phyloP scores from a whole-genome alignment of 2,329 filamentous ascomycete genomes.

The Fusarium sterilihyphosum region DNA sequence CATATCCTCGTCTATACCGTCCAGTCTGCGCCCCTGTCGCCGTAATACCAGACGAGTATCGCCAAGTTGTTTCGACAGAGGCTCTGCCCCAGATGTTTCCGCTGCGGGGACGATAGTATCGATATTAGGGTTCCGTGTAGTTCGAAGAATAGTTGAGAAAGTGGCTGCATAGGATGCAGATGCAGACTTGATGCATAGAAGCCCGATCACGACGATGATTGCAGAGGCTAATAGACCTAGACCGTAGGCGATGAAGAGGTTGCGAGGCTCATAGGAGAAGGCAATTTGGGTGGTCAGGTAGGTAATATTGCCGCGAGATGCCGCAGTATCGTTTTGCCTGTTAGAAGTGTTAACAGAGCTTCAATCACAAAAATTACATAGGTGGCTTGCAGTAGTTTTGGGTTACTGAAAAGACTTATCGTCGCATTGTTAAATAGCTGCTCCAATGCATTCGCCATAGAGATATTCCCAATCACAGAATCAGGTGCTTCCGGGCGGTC shows the following conservation, averaged over 20 bases:
- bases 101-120: not conserved
- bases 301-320: not conserved
- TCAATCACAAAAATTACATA: accelerated
- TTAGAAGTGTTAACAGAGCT: not conserved
- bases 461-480: not conserved
- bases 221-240: accelerated
- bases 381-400: not conserved
- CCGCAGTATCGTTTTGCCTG: conserved; percentile 4
- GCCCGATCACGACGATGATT: not conserved
- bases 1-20: not conserved
- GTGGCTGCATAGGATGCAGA: not conserved
- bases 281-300: not conserved
- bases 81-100: not conserved
- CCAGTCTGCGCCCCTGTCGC: not conserved
- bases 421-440: not conserved
- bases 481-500: accelerated
- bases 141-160: conserved; percentile 15
- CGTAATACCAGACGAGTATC: not conserved
- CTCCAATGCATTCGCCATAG: conserved; percentile 2
- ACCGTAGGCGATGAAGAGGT: conserved; percentile 12
- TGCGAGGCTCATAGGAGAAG: conserved; percentile 4
- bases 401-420: conserved; percentile 9
- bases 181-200: not conserved
- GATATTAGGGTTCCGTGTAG: conserved; percentile 4
- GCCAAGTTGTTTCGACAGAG: not conserved